A percentile compares a stretch with the other conserved stretches of the same genome.
Conservation (phyloP, 1,284 basidiomycete species). For the Malassezia furfur region DNA sequence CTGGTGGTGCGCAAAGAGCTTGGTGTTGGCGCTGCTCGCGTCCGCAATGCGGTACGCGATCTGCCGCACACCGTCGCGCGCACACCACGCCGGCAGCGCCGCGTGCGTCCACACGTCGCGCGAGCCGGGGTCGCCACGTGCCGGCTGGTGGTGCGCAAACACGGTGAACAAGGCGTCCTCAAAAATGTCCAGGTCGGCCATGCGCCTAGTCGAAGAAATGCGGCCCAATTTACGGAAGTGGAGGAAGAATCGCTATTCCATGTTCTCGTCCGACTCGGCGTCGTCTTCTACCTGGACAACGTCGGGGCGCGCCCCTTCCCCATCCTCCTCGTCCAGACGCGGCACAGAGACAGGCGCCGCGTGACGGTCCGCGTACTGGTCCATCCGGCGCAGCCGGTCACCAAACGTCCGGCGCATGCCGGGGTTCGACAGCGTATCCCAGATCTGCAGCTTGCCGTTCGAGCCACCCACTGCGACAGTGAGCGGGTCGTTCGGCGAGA, state of each 20-base stretch:
- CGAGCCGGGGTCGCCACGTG: constrained; percentile 36
- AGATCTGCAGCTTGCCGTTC: constrained; percentile 82
- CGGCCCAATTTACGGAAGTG: neutral
- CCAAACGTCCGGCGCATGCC: constrained; percentile 49
- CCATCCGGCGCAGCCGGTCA: constrained; percentile 33
- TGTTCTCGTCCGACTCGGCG: constrained; percentile 14
- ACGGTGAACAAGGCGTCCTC: constrained; percentile 37
- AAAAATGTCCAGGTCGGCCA: constrained; percentile 22
- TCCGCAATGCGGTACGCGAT: constrained; percentile 27
- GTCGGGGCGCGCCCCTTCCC: neutral
- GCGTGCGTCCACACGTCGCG: constrained; percentile 20
- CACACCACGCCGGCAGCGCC: constrained; percentile 22
- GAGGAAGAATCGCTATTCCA: constrained; percentile 1
- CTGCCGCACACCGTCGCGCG: neutral
- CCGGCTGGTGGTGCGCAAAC: constrained; percentile 36
- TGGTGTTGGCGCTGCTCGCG: constrained; percentile 28
- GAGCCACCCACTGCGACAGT: constrained; percentile 89
- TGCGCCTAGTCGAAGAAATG: neutral
- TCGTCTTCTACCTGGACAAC: constrained; percentile 15
- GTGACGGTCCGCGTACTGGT: constrained; percentile 7
- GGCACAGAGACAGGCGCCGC: neutral
- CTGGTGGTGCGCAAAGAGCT: constrained; percentile 42
- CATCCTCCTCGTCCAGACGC: constrained; percentile 3
- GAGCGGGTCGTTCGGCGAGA: constrained; percentile 87
- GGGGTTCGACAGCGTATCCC: constrained; percentile 58